Evolutionary conservation across 116 monocot species (phyloP), one percentile per base, ranked within the genome.

Genomic region (Papilionanthe hybrid): DNA sequence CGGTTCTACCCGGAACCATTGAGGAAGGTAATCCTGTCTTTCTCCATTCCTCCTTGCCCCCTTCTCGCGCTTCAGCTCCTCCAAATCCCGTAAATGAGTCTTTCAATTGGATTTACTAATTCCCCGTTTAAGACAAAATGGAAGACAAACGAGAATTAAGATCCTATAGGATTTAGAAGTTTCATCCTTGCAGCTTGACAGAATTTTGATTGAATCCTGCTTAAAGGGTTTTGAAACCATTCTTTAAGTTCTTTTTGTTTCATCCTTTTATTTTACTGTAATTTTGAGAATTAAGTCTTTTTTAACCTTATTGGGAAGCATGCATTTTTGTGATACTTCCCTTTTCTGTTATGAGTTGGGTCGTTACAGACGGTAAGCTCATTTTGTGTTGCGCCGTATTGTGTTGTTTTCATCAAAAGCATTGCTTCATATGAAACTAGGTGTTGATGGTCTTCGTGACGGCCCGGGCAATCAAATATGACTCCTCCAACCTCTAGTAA

Each of bases 391-490:
- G 25, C 27, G 37, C 27, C 55, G 1, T 56, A 1, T 57, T 15
- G 1, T 78, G 56, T 17, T 17, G 5, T 57, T 77, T 45, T 45
- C 18, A 5, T 32, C 9, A 56, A 30, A 3, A 12, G 41, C 28
- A 41, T 13, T 48, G 32, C 0, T 15, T 60, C 32, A 7, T 60
- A 19, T 71, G 25, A 42, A 19, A 30, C 23, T 73, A 44, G 55
- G 71, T 69, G 47, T 60, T 56, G 27, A 37, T 74, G 49, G 42
- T 75, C 57, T 72, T 72, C 57, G 57, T 84, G 75, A 42, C 83
- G 87, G 75, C 78, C n/a, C n/a, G 84, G 78, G 73, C 83, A 86
- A 78, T 50, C 66, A 30, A 81, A 81, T 42, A 83, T 81, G 80
- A 76, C 75, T 55, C 78, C 75, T 22, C 29, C 75, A 8, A 55